Percentiles rank a stretch among this genome's conserved stretches.
Conservation (phyloP, 139 green algal species). For the Chlamydomonas applanata region DNA sequence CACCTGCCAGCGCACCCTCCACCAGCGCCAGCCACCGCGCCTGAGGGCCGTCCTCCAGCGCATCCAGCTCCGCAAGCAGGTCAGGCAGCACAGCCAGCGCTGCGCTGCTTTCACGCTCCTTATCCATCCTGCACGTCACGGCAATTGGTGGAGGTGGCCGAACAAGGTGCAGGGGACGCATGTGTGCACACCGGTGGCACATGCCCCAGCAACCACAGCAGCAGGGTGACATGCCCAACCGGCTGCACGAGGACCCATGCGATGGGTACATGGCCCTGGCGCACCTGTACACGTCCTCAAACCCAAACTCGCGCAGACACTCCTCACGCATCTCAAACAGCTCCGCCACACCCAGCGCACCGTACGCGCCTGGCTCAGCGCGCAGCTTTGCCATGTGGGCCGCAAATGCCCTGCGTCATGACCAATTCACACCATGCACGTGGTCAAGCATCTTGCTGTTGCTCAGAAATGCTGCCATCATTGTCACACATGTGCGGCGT, state of each 20-base stretch:
- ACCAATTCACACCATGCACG: not conserved
- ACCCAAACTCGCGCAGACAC: slow-evolving; percentile 95
- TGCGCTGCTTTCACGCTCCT: slow-evolving; percentile 85
- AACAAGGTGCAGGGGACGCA: no score
- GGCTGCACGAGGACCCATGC: no score
- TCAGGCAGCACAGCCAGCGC: slow-evolving; percentile 87
- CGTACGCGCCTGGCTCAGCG: slow-evolving; percentile 81
- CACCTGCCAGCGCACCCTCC: slow-evolving; percentile 24
- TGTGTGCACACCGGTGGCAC: no score
- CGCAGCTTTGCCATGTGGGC: slow-evolving; percentile 78
- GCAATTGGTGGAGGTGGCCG: not conserved
- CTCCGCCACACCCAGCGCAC: slow-evolving; percentile 81
- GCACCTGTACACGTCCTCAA: slow-evolving; percentile 89
- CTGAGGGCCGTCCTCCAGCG: slow-evolving; percentile 32
- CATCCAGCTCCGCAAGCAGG: slow-evolving; percentile 90
- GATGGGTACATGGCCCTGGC: no score
- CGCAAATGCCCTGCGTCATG: slow-evolving; percentile 51
- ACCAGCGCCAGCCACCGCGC: slow-evolving; percentile 9
- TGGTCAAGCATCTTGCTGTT: not conserved
- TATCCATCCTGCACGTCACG: slow-evolving; percentile 35
- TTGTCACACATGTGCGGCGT: not conserved
- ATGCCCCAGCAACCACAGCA: no score
- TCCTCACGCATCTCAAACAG: slow-evolving; percentile 97
- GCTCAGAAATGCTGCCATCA: not conserved
- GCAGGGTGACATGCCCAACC: no score